phyloP scores from a whole-genome alignment of 306 rosid genomes.

The Geum urbanum region DNA sequence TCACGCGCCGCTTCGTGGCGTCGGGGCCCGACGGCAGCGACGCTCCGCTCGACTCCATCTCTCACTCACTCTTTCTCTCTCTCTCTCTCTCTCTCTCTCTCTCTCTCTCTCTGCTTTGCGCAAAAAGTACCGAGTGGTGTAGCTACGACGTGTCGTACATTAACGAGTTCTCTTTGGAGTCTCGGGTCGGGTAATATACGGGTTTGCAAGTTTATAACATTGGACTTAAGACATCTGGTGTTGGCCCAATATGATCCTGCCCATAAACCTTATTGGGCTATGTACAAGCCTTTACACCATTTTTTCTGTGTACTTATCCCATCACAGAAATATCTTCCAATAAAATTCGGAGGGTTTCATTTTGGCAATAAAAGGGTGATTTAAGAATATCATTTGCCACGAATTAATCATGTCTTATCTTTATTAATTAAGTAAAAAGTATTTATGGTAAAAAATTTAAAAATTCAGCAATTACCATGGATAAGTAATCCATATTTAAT shows the following conservation, averaged over 20 bases:
- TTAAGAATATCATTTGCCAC: too few species aligned
- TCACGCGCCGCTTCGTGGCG: constrained; percentile 58
- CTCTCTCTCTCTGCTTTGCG: neutral
- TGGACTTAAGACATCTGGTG: neutral
- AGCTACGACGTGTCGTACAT: neutral
- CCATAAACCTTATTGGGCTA: too few species aligned
- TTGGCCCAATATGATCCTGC: neutral
- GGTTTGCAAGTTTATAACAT: neutral
- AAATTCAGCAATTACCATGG: too few species aligned
- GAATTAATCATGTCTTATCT: too few species aligned
- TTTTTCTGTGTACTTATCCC: too few species aligned
- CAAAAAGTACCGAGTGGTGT: neutral
- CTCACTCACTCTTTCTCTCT: neutral
- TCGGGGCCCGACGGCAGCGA: constrained; percentile 57
- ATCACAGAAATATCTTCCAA: too few species aligned
- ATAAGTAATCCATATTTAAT: too few species aligned
- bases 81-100: neutral
- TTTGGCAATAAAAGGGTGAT: too few species aligned
- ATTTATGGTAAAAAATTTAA: too few species aligned
- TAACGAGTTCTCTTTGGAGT: neutral
- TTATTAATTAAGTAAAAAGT: too few species aligned
- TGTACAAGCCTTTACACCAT: too few species aligned
- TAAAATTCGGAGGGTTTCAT: too few species aligned
- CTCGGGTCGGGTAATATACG: neutral
- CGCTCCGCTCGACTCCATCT: constrained; percentile 39